Conservation (phyloP, 73 alveolate species). For the Stentor roeselii region DNA sequence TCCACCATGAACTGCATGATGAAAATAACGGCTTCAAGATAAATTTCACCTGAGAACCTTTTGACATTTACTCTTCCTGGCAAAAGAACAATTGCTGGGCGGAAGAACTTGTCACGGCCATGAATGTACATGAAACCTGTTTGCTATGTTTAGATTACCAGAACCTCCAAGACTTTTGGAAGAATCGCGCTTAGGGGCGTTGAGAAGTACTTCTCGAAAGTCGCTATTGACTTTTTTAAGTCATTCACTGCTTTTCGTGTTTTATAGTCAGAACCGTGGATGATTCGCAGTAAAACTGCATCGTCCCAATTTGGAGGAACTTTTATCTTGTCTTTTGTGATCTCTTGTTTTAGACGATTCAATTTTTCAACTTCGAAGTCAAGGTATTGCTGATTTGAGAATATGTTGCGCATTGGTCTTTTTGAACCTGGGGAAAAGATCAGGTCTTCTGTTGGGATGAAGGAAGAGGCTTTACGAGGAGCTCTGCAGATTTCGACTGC, state of each 20-base stretch:
- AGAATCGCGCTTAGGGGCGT: neutral
- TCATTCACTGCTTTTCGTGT: neutral
- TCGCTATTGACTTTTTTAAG: neutral
- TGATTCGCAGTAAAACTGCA: neutral
- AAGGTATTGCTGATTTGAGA: neutral
- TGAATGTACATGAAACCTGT: neutral
- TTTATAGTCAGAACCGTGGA: constrained; percentile 1
- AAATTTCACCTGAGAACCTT: neutral
- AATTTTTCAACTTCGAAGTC: neutral
- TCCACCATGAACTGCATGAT: neutral
- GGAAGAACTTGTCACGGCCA: neutral
- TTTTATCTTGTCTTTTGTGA: neutral
- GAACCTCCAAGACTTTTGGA: neutral
- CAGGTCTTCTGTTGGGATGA: too few relatives aligned
- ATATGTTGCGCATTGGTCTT: neutral
- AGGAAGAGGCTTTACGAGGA: too few relatives aligned
- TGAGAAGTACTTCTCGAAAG: neutral
- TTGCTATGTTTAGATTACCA: neutral
- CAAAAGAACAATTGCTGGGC: neutral
- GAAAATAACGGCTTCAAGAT: neutral
- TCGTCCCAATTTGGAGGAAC: neutral
- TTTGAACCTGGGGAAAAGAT: too few relatives aligned
- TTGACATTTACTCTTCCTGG: neutral
- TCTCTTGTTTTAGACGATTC: neutral
- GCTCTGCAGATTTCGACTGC: too few relatives aligned